A percentile compares a stretch with the other conserved stretches of the same genome.
Conservation (phyloP, 2,329 filamentous ascomycete species). For the Huntiella decipiens region DNA sequence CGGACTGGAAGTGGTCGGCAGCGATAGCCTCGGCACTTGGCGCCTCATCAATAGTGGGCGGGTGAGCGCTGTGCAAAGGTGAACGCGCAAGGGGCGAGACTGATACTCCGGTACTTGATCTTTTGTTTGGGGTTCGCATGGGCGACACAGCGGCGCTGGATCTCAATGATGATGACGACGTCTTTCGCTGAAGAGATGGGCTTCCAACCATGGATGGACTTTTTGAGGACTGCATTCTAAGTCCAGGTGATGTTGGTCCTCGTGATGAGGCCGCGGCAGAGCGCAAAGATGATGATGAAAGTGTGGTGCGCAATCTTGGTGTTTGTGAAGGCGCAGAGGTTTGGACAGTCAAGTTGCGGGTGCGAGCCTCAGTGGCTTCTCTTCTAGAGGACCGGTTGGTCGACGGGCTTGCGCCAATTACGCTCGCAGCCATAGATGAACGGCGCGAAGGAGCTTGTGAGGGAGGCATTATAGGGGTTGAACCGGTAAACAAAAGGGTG, state of each 20-base stretch:
- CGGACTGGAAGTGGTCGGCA: slow-evolving; percentile 46
- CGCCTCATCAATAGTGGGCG: slow-evolving; percentile 18
- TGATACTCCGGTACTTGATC: slow-evolving; percentile 19
- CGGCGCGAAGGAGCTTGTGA: slow-evolving; percentile 6
- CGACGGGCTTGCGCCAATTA: slow-evolving; percentile 1
- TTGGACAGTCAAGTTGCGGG: not conserved
- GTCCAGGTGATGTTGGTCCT: slow-evolving; percentile 22
- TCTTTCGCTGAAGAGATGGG: slow-evolving; percentile 33
- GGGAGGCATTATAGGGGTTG: slow-evolving; percentile 4
- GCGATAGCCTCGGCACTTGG: slow-evolving; percentile 40
- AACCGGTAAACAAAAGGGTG: not conserved
- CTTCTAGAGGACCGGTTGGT: slow-evolving; percentile 1
- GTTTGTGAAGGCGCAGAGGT: slow-evolving; percentile 5
- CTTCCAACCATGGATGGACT: slow-evolving; percentile 26
- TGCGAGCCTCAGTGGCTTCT: slow-evolving; percentile 14
- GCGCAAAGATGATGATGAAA: slow-evolving; percentile 16
- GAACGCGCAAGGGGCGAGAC: slow-evolving; percentile 25
- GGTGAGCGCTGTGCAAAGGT: slow-evolving; percentile 15
- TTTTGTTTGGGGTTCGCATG: slow-evolving; percentile 4
- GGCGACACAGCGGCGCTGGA: slow-evolving; percentile 23
- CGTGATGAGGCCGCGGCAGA: slow-evolving; percentile 17
- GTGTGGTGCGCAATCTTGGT: slow-evolving; percentile 4
- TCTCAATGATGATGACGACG: slow-evolving; percentile 37
- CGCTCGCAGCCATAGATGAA: slow-evolving; percentile 7
- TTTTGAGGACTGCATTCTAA: slow-evolving; percentile 20